A percentile compares a stretch with the other conserved stretches of the same genome.
Evolutionary conservation across 495 filamentous ascomycete genomes (phyloP).

Genomic region (Aspergillus mulundensis): DNA sequence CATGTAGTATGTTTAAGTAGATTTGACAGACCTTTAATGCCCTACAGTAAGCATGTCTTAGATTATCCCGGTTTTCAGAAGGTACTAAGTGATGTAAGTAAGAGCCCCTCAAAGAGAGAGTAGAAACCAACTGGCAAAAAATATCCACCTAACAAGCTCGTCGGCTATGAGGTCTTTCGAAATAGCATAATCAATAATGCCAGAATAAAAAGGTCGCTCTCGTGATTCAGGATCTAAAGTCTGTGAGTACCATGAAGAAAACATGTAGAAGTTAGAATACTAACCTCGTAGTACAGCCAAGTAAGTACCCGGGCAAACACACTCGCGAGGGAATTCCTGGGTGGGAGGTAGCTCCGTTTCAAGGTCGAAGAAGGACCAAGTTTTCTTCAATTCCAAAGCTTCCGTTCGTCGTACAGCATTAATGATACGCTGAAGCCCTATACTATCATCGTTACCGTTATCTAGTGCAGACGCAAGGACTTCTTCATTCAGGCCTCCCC

Average conservation of each 20-base stretch:
- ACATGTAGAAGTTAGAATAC: neutral
- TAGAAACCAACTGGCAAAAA: constrained; percentile 48
- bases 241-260: constrained; percentile 11
- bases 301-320: constrained; percentile 23
- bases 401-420: constrained; percentile 74
- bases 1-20: neutral
- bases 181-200: constrained; percentile 59
- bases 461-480: constrained; percentile 40
- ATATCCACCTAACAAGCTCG: constrained; percentile 69
- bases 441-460: constrained; percentile 48
- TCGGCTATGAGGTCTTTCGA: constrained; percentile 56
- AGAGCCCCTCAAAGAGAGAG: neutral
- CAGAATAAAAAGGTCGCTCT: constrained; percentile 63
- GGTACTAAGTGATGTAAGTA: constrained; percentile 40
- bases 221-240: constrained; percentile 39
- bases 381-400: constrained; percentile 53
- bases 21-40: constrained; percentile 39
- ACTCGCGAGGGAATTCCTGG: constrained; percentile 32
- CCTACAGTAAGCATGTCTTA: constrained; percentile 63
- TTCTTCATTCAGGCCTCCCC: constrained; percentile 36
- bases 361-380: constrained; percentile 65
- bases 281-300: constrained; percentile 36
- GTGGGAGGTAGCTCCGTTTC: constrained; percentile 27
- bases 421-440: constrained; percentile 54
- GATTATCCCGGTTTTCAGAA: constrained; percentile 53